Base-by-base conservation (phyloP, 106 monocot genomes). In the Platanthera guangdongensis region DNA sequence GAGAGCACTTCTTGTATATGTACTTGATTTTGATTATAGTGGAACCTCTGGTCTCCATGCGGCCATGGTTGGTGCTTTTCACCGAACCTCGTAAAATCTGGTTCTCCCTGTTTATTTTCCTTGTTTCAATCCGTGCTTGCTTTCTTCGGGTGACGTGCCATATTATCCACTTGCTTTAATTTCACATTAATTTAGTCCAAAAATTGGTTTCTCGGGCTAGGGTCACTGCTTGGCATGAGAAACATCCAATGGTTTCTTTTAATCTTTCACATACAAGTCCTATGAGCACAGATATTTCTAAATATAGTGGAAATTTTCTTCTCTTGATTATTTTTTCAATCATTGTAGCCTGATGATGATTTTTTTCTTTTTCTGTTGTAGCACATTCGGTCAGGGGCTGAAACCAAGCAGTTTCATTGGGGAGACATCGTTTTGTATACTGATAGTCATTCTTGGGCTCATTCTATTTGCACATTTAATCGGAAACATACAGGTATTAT, bases 391-490 rank as follows among this genome's bases (percentile, higher is more conserved):
- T 9, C 88, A 91, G 76, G 85, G 71, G 47, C 57, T 91, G 75
- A 3, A 3, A 6, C 80, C 86, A 69, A 92, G 91, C 73, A 82
- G 88, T 74, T 92, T 81, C 68, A 88, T 92, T 50, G 88, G 88
- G 65, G 91, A 92, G 71, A 92, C 88, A 48, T 60, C 82, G 9
- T 92, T 83, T 76, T 78, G 82, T 55, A 88, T 92, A 72, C 72
- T 88, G 57, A 79, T 88, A 74, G 82, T 82, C 18, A 82, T 85
- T 78, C 53, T 88, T 78, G 88, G 91, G 72, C 88, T 92, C 19
- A 81, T 92, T 45, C 75, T 92, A 55, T 86, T 92, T 79, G 91
- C 91, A 18, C 86, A 86, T 75, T 88, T 92, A 82, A 88, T 92
- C 28, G 91, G 88, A 65, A 92, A 92, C 48, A 84, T 92, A 80